Evolutionary conservation across 1,284 basidiomycete genomes (phyloP).

Genomic region (Hortiboletus rubellus): DNA sequence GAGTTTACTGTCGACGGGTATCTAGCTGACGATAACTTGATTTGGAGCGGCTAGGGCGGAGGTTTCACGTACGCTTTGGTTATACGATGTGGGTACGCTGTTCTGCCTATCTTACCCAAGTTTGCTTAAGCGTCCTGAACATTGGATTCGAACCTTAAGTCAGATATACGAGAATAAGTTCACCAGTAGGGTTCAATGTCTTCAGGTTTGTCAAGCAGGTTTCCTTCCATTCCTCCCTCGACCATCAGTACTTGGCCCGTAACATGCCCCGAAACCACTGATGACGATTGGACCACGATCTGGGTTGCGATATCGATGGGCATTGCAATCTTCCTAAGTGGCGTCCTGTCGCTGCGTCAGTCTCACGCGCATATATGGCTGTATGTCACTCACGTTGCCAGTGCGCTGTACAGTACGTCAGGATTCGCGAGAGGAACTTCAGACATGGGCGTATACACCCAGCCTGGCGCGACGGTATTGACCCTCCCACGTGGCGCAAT

Average conservation of each 20-base stretch:
- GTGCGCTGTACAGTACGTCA: constrained; percentile 48
- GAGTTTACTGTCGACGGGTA: constrained; percentile 45
- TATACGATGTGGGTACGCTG: not conserved
- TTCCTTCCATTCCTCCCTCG: constrained; percentile 64
- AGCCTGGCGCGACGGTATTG: constrained; percentile 69
- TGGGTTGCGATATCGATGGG: constrained; percentile 66
- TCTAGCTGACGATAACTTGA: constrained; percentile 27
- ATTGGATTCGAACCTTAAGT: not conserved
- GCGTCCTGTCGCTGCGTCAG: constrained; percentile 45
- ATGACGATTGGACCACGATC: constrained; percentile 60
- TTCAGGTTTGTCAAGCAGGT: constrained; percentile 43
- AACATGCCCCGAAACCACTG: constrained; percentile 44
- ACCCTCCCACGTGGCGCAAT: constrained; percentile 68
- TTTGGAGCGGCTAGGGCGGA: constrained; percentile 17
- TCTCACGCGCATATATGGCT: not conserved
- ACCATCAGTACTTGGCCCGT: too few species aligned
- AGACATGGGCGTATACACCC: constrained; percentile 66
- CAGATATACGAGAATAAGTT: not conserved
- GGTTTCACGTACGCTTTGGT: not conserved
- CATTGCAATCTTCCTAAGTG: constrained; percentile 67
- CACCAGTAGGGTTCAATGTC: constrained; percentile 27
- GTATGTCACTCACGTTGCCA: constrained; percentile 57
- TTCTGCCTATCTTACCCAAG: not conserved
- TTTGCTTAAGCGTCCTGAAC: not conserved
- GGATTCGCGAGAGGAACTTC: constrained; percentile 47